A percentile compares a stretch with the other conserved stretches of the same genome.
Conservation (phyloP, 306 rosid genomes). For the Cicer chorassanicum region DNA sequence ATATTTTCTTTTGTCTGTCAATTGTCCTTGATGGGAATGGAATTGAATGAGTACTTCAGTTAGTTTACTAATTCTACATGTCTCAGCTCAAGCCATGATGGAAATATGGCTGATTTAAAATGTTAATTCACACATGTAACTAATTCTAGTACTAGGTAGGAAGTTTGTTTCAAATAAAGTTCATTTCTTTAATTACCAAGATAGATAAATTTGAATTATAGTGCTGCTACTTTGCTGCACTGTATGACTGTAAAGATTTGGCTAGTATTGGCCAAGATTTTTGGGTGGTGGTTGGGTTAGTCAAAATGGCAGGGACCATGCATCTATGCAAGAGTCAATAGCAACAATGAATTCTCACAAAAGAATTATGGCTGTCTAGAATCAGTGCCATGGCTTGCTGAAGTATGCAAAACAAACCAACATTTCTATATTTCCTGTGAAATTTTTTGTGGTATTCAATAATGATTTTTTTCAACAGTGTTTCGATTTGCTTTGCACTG, state of each 20-base stretch:
- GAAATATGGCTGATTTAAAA: conserved; percentile 11
- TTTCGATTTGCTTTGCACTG: not conserved
- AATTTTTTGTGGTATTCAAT: not conserved
- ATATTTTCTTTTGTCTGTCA: conserved; percentile 6
- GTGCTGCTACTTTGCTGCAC: not conserved
- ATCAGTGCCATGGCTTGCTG: conserved; percentile 5
- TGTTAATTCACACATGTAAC: conserved; percentile 10
- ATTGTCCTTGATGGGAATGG: conserved; percentile 6
- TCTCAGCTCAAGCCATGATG: conserved; percentile 17
- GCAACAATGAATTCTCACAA: not conserved
- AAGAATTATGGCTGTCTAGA: not conserved
- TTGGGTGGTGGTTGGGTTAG: conserved; percentile 6
- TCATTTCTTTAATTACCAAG: conserved; percentile 4
- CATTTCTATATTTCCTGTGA: conserved; percentile 9
- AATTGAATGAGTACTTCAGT: not conserved
- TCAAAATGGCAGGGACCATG: conserved; percentile 5
- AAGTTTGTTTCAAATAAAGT: conserved; percentile 8
- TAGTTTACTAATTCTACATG: not conserved
- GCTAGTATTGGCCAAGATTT: not conserved
- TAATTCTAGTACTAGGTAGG: not conserved
- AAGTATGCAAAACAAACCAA: not conserved
- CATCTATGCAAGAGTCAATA: not conserved
- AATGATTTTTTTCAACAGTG: not conserved
- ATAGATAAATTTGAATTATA: conserved; percentile 4
- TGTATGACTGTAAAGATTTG: conserved; percentile 11